Evolutionary conservation across 331 rosid species (phyloP).

Genomic region (Saraca asoca): DNA sequence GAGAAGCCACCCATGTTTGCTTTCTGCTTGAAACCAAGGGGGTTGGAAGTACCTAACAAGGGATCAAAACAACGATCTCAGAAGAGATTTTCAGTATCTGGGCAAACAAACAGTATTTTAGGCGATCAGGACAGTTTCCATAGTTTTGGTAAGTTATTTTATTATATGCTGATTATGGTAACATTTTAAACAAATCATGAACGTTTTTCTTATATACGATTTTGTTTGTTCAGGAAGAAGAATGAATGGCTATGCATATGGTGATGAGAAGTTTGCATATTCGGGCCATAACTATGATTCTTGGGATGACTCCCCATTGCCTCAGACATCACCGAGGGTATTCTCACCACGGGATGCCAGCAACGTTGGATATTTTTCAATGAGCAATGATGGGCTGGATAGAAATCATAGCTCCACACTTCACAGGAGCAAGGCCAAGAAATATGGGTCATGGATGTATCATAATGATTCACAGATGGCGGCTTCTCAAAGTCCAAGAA

Average conservation of each 20-base stretch:
- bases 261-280: slow-evolving; percentile 65
- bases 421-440: slow-evolving; percentile 63
- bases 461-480: slow-evolving; percentile 45
- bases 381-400: slow-evolving; percentile 54
- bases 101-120: slow-evolving; percentile 49
- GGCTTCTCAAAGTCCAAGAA: slow-evolving; percentile 42
- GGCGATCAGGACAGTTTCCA: slow-evolving; percentile 73
- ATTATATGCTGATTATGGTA: slow-evolving; percentile 6
- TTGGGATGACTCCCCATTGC: slow-evolving; percentile 75
- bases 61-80: slow-evolving; percentile 87
- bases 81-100: slow-evolving; percentile 65
- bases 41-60: slow-evolving; percentile 75
- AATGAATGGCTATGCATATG: slow-evolving; percentile 55
- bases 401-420: slow-evolving; percentile 52
- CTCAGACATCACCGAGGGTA: slow-evolving; percentile 58
- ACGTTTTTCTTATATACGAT: slow-evolving; percentile 32
- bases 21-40: slow-evolving; percentile 93
- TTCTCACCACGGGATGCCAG: slow-evolving; percentile 63
- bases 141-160: slow-evolving; percentile 53
- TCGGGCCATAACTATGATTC: slow-evolving; percentile 66
- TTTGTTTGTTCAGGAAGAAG: slow-evolving; percentile 73
- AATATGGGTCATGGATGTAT: slow-evolving; percentile 44
- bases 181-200: background rate
- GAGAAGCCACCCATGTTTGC: slow-evolving; percentile 96
- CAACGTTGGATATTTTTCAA: slow-evolving; percentile 41